Evolutionary conservation across 306 rosid species (phyloP), one percentile per base, ranked within the genome.

Genomic region (Prunus kanzakura): DNA sequence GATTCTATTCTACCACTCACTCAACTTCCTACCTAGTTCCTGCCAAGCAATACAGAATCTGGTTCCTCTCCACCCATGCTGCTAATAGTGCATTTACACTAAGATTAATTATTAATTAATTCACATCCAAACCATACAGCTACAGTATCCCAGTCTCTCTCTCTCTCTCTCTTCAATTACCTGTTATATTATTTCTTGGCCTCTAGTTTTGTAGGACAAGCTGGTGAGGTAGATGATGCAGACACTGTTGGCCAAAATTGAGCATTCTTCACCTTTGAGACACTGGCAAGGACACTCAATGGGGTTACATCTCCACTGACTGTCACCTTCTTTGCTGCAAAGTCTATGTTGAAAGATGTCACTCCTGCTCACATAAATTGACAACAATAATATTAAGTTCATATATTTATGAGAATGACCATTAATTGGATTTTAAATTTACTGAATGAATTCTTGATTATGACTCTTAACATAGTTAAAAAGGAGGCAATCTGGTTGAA

Each of bases 221-320:
- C 8, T 57, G 69, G 23, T 18, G 57, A 43, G 6, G 78, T 74
- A 12, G 88, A 58, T 32, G 83, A 23, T 46, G 71, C 41, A 27
- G 79, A 52, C 45, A 71, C 54, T 27, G 74, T 56, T 6, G 95
- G 83, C 96, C 98, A 95, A 79, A 92, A 88, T 43, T 92, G 97
- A 4, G 98, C 98, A 80, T 79, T 95, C 86, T 95, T 95, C 23
- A 95, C 97, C 89, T 89, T 95, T 19, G 97, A 90, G 64, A 95
- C 89, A 80, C 97, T 92, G 56, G 87, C 92, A 77, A 95, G 81
- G 3, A 92, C 90, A 29, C 89, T 84, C 67, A 76, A 20, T 43
- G 97, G 98, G 66, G 92, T 86, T 74, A 92, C 94, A 70, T 92
- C 84, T 49, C 97, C 98, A 50, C 80, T 79, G 15, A 95, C 83